Evolutionary conservation across 2,329 filamentous ascomycete genomes (phyloP), one percentile per base, ranked within the genome.

Genomic region (Cladosporium colombiae): DNA sequence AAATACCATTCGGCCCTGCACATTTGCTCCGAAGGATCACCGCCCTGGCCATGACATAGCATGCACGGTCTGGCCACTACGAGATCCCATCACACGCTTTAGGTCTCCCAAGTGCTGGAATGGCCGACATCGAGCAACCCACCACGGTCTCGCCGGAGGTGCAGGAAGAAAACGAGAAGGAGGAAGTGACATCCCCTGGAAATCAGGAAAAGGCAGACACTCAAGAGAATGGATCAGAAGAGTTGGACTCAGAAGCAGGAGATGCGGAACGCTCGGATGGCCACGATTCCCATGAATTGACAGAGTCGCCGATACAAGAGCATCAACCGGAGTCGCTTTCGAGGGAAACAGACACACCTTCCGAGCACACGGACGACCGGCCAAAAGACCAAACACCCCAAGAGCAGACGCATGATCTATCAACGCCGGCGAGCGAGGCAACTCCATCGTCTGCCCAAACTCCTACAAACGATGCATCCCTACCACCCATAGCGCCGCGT

Each of bases 401-500:
- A 31, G 50, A 56, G 14, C 44, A 55, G 23, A 14, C 50, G 3
- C 59, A 53, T 18, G 46, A 33, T n/a, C 18, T 44, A 18, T 52
- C 53, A 6, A 46, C 68, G 49, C 65, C 68, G 13, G 58, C 62
- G n/a, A 67, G 62, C 11, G 56, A 59, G 14, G 56, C 35, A 14
- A 29, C 56, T 21, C 56, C 18, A 25, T 46, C 56, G 2, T 65
- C 67, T n/a, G 58, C 69, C 6, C 66, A 69, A n/a, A 68, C 66
- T 27, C 64, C 67, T 18, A 69, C 70, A 2, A 63, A 25, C 23
- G 61, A 63, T 21, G 50, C n/a, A 25, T 60, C 67, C 11, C 67
- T 69, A 23, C 67, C 66, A 21, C 72, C 72, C 14, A 67, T 71
- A 21, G 68, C 66, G 8, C 56, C 65, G 18, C 81, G 85, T 65